A percentile compares a stretch with the other conserved stretches of the same genome.
These are phyloP conservation scores for Phialophora tarda DNA, from an alignment of 2,329 filamentous ascomycete genomes.

Conservation along the genomic window DNA sequence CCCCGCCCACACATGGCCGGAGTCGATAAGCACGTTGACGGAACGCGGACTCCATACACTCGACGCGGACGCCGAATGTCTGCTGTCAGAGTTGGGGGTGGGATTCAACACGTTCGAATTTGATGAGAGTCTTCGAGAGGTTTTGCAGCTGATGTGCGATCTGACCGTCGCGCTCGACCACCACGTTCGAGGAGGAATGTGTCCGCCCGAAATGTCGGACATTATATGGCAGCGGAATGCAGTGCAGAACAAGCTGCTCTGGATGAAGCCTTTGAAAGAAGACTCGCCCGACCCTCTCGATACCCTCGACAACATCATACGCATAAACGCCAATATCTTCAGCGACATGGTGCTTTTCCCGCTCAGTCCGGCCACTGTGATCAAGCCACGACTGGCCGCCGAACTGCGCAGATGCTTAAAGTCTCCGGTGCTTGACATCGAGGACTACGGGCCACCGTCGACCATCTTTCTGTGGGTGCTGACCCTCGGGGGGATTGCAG, in stretches of 20 bases:
- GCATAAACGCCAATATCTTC: slow-evolving; percentile 10
- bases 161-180: slow-evolving; percentile 11
- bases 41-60: slow-evolving; percentile 6
- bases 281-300: background rate
- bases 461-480: slow-evolving; percentile 11
- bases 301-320: slow-evolving; percentile 7
- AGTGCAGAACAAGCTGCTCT: slow-evolving; percentile 14
- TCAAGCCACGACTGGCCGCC: slow-evolving; percentile 11
- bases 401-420: slow-evolving; percentile 11
- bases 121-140: background rate
- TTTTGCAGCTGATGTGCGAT: slow-evolving; percentile 13
- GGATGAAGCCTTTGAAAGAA: background rate
- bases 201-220: slow-evolving; percentile 2
- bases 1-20: slow-evolving; percentile 6
- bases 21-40: slow-evolving; percentile 1
- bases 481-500: slow-evolving; percentile 8
- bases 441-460: background rate
- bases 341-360: slow-evolving; percentile 21
- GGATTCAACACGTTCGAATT: slow-evolving; percentile 1
- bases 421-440: slow-evolving; percentile 8
- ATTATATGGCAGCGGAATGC: slow-evolving; percentile 9
- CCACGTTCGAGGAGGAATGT: slow-evolving; percentile 1
- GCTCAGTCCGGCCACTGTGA: slow-evolving; percentile 8
- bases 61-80: slow-evolving; percentile 1
- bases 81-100: background rate